A percentile compares a stretch with the other conserved stretches of the same genome.
Evolutionary conservation across 2,329 filamentous ascomycete genomes (phyloP).

Genomic region (Sarocladium strictum): DNA sequence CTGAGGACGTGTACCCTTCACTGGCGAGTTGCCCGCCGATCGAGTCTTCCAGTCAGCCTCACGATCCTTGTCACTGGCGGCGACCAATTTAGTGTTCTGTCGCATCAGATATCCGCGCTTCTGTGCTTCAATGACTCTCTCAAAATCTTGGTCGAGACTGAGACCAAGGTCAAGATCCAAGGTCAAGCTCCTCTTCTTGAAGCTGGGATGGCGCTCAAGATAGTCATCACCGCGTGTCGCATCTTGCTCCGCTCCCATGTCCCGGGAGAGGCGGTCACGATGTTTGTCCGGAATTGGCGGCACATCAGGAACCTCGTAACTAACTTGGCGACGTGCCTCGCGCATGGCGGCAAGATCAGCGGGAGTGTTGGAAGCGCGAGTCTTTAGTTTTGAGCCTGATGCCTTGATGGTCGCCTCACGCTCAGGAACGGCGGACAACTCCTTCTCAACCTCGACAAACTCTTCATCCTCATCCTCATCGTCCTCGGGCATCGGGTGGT

Average conservation of each 20-base stretch:
- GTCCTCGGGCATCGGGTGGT: conserved; percentile 54
- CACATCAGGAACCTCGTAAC: conserved; percentile 59
- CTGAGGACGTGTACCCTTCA: conserved; percentile 74
- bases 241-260: conserved; percentile 27
- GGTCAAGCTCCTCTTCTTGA: conserved; percentile 77
- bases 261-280: conserved; percentile 46
- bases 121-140: conserved; percentile 90
- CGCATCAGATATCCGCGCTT: conserved; percentile 99
- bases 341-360: conserved; percentile 81
- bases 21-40: conserved; percentile 61
- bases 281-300: conserved; percentile 58
- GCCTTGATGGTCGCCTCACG: conserved; percentile 84
- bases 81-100: conserved; percentile 94
- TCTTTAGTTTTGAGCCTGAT: conserved; percentile 80
- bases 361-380: conserved; percentile 79
- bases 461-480: conserved; percentile 34
- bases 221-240: conserved; percentile 28
- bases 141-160: conserved; percentile 87
- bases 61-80: conserved; percentile 74
- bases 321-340: conserved; percentile 78
- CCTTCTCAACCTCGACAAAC: background rate
- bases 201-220: conserved; percentile 61
- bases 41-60: conserved; percentile 50
- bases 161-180: conserved; percentile 77
- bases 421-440: conserved; percentile 61